Percentiles rank a stretch among this genome's conserved stretches.
phyloP scores from a whole-genome alignment of 805 yeast species.

The Starmerella asiatica region DNA sequence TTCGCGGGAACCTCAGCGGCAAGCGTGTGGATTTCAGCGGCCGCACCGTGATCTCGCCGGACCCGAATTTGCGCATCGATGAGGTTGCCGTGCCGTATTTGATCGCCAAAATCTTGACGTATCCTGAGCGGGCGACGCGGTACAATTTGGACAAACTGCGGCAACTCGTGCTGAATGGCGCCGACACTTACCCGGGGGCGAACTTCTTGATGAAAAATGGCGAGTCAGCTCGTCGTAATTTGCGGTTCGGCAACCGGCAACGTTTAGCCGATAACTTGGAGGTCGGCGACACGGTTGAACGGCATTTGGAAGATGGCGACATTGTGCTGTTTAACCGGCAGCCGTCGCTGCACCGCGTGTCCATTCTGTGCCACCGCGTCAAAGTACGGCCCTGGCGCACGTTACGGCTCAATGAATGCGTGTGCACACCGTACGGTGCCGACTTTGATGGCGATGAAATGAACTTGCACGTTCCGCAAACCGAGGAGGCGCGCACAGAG shows the following conservation, averaged over 20 bases:
- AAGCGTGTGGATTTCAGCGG: conserved; percentile 98
- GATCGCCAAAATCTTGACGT: conserved; percentile 89
- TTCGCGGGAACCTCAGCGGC: conserved; percentile 95
- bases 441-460: conserved; percentile 99
- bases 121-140: conserved; percentile 86
- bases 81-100: conserved; percentile 98
- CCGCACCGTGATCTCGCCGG: conserved; percentile 96
- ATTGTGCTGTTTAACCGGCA: conserved; percentile 92
- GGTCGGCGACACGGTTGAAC: conserved; percentile 86
- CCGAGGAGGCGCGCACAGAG: conserved; percentile 97
- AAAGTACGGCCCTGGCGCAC: conserved; percentile 97
- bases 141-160: conserved; percentile 73
- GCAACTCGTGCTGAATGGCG: conserved; percentile 65
- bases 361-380: conserved; percentile 90
- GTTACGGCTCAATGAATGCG: conserved; percentile 93
- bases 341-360: conserved; percentile 89
- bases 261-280: conserved; percentile 63
- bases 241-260: conserved; percentile 74
- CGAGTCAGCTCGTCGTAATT: conserved; percentile 59
- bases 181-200: conserved; percentile 89
- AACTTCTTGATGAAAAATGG: conserved; percentile 73
- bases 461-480: conserved; percentile 97
- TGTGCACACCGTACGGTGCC: conserved; percentile 97
- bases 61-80: conserved; percentile 86
- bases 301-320: conserved; percentile 96